Conservation (phyloP, 2,329 filamentous ascomycete genomes). For the Diaporthe vexans region DNA sequence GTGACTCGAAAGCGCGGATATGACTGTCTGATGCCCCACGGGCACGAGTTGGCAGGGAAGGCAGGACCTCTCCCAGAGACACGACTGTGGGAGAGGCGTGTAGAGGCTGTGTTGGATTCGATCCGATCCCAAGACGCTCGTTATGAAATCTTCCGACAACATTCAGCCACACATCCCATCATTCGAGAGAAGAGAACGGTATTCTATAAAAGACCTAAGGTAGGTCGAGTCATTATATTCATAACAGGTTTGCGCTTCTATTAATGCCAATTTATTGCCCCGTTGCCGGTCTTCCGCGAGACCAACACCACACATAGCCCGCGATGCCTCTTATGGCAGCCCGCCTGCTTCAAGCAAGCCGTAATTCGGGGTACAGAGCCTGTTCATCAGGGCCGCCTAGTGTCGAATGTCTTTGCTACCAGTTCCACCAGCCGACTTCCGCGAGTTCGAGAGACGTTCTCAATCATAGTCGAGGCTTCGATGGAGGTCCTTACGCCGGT, state of each 20-base stretch:
- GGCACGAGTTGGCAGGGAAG: background rate
- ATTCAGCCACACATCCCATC: too few species aligned
- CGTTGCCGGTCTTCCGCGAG: slow-evolving; percentile 1
- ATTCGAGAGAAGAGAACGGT: background rate
- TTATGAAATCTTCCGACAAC: too few species aligned
- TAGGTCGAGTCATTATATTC: slow-evolving; percentile 25
- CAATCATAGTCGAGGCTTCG: background rate
- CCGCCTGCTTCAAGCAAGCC: slow-evolving; percentile 23
- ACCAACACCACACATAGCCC: background rate
- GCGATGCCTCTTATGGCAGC: background rate
- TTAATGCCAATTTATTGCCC: slow-evolving; percentile 28
- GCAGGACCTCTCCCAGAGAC: background rate
- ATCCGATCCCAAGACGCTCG: background rate
- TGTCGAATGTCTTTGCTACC: background rate
- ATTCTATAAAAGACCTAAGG: slow-evolving; percentile 1
- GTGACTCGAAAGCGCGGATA: background rate
- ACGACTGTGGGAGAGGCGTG: too few species aligned
- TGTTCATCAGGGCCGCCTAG: background rate
- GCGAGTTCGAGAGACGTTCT: background rate
- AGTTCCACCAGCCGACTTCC: background rate
- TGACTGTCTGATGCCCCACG: too few species aligned
- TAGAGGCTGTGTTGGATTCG: background rate
- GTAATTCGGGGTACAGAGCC: background rate
- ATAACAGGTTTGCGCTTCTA: slow-evolving; percentile 23
- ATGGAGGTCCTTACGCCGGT: background rate